These are phyloP conservation scores for Lepiota subincarnata DNA, from an alignment of 768 basidiomycete species.

Conservation along the genomic window DNA sequence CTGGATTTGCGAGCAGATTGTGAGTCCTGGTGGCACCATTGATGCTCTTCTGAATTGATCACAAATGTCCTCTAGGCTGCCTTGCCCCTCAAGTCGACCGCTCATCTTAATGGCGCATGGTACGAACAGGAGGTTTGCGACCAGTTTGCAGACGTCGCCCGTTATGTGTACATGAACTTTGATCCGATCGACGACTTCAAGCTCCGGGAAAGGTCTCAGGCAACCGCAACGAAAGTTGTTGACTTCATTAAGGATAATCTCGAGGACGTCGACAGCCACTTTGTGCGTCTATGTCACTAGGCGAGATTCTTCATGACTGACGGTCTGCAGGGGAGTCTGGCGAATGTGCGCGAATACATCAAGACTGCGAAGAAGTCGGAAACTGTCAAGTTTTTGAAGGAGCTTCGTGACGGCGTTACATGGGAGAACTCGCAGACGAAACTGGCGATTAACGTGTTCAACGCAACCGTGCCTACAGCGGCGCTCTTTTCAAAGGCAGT, in stretches of 20 bases:
- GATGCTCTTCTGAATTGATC: not conserved
- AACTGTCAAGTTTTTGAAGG: slow-evolving; percentile 28
- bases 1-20: slow-evolving; percentile 58
- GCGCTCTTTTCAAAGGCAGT: slow-evolving; percentile 53
- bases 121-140: slow-evolving; percentile 37
- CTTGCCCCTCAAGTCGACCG: slow-evolving; percentile 36
- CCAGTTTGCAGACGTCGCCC: slow-evolving; percentile 46
- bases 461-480: slow-evolving; percentile 51
- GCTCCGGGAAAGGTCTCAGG: slow-evolving; percentile 35
- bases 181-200: slow-evolving; percentile 45
- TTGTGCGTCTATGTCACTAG: slow-evolving; percentile 13
- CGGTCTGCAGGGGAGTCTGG: not conserved
- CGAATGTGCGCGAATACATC: not conserved
- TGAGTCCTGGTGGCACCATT: slow-evolving; percentile 28
- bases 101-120: slow-evolving; percentile 26
- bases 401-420: slow-evolving; percentile 21
- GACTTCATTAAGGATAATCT: slow-evolving; percentile 27
- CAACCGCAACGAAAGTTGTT: slow-evolving; percentile 26
- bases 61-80: slow-evolving; percentile 31
- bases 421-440: slow-evolving; percentile 22
- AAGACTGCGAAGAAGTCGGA: slow-evolving; percentile 1
- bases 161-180: slow-evolving; percentile 44
- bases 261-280: slow-evolving; percentile 19
- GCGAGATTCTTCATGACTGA: slow-evolving; percentile 16
- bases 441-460: slow-evolving; percentile 48